Base-by-base conservation (phyloP, 768 basidiomycete genomes). In the Tubosaeta sp. region DNA sequence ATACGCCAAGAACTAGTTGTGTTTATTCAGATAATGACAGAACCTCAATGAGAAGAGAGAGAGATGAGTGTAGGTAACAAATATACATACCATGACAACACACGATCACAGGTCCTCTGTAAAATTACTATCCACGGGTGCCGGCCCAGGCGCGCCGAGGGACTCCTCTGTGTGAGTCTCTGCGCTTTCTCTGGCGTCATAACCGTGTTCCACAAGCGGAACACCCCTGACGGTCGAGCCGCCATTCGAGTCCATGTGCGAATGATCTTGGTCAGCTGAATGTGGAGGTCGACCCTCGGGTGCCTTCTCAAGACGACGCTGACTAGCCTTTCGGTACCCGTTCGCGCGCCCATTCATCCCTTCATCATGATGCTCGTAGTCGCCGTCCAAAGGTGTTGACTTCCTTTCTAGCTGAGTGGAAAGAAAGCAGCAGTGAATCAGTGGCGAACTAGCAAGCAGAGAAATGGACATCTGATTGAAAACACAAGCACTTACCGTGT, bases 231-330 rank as follows among this genome's bases (percentile, higher is more conserved):
- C 24, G 21, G 59, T 57, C 38, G 54, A 44, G 19, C 4, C 27
- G 8, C 52, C 51, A 41, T 58, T 62, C 42, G 51, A 52, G 16
- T 19, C 18, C 12, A 38, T 18, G 27, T 55, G 47, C 4, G 48
- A 45, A 25, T 27, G 49, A 35, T 43, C 50, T n/a, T n/a, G n/a
- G n/a, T n/a, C n/a, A 34, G 16, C 19, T 7, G 48, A 31, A 51
- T 69, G 76, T 11, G 74, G 76, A 10, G 55, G 38, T 18, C 75
- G 74, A 6, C 79, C 80, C 60, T 83, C 85, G 0, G 86, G 84
- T 10, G 86, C 84, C 69, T 88, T 87, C 64, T 87, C 88, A 68
- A 81, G 76, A 61, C 80, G 83, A 41, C 87, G 79, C 58, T 76
- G 73, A 60, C 80, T 84, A 21, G 76, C 71, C 44, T 74, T 69